Evolutionary conservation across 2,329 filamentous ascomycete genomes (phyloP).

Genomic region (Ascocoryne sarcoides): DNA sequence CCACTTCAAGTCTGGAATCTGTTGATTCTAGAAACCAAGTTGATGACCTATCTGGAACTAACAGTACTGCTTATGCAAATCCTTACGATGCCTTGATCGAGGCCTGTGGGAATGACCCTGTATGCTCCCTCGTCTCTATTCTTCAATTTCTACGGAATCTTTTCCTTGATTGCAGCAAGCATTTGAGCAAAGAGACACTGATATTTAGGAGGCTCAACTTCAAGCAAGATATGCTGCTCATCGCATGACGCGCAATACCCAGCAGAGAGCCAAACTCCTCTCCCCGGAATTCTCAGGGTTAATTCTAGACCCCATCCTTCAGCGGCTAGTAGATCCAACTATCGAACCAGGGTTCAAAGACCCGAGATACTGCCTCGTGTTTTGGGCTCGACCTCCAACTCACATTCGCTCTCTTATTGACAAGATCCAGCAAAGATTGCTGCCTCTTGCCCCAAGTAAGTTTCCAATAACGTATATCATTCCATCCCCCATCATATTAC

Average conservation of each 20-base stretch:
- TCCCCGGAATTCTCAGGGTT: conserved; percentile 59
- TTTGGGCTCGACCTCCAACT: conserved; percentile 78
- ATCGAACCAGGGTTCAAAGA: conserved; percentile 65
- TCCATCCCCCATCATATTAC: not conserved
- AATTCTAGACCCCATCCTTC: conserved; percentile 66
- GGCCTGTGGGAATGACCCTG: conserved; percentile 26
- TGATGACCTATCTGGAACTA: conserved; percentile 28
- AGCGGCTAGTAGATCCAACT: conserved; percentile 55
- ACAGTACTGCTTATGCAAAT: conserved; percentile 22
- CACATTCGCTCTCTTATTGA: conserved; percentile 60
- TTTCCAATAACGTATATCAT: too few relatives aligned
- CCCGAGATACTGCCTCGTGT: conserved; percentile 70
- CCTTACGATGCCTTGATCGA: conserved; percentile 29
- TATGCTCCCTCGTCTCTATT: conserved; percentile 7
- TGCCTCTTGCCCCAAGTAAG: conserved; percentile 60
- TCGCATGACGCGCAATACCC: conserved; percentile 62
- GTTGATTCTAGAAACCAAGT: conserved; percentile 27
- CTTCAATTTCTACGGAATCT: not conserved
- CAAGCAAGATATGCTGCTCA: conserved; percentile 56
- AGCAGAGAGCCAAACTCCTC: conserved; percentile 69
- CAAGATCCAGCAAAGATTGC: conserved; percentile 59
- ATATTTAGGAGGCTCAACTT: conserved; percentile 17
- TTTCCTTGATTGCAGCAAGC: not conserved
- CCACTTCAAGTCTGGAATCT: conserved; percentile 3
- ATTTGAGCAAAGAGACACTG: not conserved